Evolutionary conservation across 352 stramenopile genomes (phyloP).

Genomic region (Phytopythium litorale): DNA sequence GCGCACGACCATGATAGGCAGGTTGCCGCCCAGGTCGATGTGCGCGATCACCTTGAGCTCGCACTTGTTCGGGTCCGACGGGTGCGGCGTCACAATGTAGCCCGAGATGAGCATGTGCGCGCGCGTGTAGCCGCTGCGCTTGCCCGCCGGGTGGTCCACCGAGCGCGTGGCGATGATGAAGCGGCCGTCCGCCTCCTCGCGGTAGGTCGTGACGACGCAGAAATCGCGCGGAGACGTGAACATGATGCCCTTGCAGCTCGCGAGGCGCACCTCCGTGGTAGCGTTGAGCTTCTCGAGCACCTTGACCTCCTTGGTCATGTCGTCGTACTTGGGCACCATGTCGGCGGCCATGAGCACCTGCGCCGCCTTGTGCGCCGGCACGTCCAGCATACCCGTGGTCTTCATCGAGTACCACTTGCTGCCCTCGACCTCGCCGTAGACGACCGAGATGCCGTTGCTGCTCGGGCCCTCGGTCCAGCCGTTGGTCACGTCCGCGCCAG

Average conservation of each 20-base stretch:
- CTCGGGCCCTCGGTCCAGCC: constrained; percentile 63
- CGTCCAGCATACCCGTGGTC: constrained; percentile 53
- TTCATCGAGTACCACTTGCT: constrained; percentile 76
- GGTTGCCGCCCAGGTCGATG: constrained; percentile 71
- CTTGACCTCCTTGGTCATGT: constrained; percentile 74
- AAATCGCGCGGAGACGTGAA: constrained; percentile 76
- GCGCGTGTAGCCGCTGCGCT: constrained; percentile 46
- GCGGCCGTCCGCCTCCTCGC: constrained; percentile 41
- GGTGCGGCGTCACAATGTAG: constrained; percentile 64
- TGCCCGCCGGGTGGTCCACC: constrained; percentile 46
- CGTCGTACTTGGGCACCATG: constrained; percentile 73
- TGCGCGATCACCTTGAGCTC: constrained; percentile 68
- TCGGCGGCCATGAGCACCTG: constrained; percentile 44
- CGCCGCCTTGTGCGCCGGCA: constrained; percentile 48
- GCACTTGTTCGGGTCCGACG: constrained; percentile 57
- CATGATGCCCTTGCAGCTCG: constrained; percentile 67
- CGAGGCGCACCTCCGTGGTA: constrained; percentile 56
- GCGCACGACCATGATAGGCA: constrained; percentile 66
- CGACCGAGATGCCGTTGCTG: constrained; percentile 70
- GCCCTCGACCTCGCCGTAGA: constrained; percentile 56
- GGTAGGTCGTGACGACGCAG: constrained; percentile 56
- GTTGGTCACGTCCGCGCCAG: constrained; percentile 50
- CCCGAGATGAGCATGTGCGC: constrained; percentile 53
- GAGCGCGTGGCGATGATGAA: constrained; percentile 70
- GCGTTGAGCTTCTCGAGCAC: constrained; percentile 60